Evolutionary conservation across 768 basidiomycete species (phyloP), one percentile per base, ranked within the genome.

Genomic region (Tulasnella sp.): DNA sequence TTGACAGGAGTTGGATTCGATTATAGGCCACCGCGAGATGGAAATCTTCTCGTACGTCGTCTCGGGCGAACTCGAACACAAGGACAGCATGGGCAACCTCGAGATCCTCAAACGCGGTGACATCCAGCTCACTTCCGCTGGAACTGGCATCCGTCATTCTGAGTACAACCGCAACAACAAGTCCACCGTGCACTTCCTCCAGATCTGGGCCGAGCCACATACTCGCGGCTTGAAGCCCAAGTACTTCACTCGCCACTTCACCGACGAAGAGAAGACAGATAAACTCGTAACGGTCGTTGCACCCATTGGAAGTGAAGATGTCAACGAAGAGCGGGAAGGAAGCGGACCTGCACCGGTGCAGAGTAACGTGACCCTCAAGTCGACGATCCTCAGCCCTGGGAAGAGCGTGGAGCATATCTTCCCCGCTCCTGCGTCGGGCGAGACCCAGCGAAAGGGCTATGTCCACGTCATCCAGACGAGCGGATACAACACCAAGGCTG

Each of bases 1-100:
- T 57, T 67, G 51, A 51, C 51, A 5, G 15, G 29, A 71, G 9
- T 18, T 61, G 44, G 88, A 9, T 61, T 18, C 26, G 57, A 29
- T 6, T 29, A 35, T 35, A 75, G 74, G 88, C 9, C 95, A 96
- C 82, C 87, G 89, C 40, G 92, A 93, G 83, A 94, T 93, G 81
- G 95, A 98, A 82, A 98, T 98, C 80, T 98, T 96, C 85, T 92
- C 91, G 0, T 97, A 97, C 82, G 86, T 96, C 77, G 89, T 97
- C 51, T 83, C 85, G 29, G 95, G 94, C 5, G 87, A 91, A 81
- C 87, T 95, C 40, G 91, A 94, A 83, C 94, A 96, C 94, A 94
- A 82, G 39, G 70, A 72, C 29, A 0, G 91, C 7, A 93, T 98
- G 92, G 91, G 92, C 46, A 97, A 97, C 85, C 88, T 88, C 77